A percentile compares a stretch with the other conserved stretches of the same genome.
These are phyloP conservation scores for Chalciporus pseudorubinellus DNA, from an alignment of 768 basidiomycete species.

Conservation along the genomic window DNA sequence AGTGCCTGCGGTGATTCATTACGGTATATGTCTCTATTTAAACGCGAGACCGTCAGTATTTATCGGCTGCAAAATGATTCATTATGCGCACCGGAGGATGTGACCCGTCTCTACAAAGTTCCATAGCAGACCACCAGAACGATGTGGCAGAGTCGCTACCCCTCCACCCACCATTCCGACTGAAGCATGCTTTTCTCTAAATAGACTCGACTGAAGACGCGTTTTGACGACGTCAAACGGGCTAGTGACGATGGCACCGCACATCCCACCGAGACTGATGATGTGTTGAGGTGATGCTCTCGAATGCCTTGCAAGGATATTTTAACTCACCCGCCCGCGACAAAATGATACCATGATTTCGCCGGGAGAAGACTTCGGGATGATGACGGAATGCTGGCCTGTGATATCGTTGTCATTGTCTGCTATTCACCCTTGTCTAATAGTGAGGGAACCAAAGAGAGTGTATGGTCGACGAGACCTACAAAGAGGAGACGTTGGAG, in stretches of 20 bases:
- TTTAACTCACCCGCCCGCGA: conserved; percentile 76
- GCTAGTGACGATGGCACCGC: conserved; percentile 93
- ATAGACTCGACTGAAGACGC: conserved; percentile 88
- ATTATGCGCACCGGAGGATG: conserved; percentile 66
- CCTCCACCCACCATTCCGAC: conserved; percentile 34
- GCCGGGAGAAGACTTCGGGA: conserved; percentile 48
- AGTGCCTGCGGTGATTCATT: conserved; percentile 86
- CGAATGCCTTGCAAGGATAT: neutral
- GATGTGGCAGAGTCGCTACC: conserved; percentile 29
- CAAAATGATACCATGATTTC: conserved; percentile 82
- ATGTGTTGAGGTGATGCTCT: conserved; percentile 3
- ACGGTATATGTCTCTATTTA: conserved; percentile 76
- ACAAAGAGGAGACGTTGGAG: neutral
- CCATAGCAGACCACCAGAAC: conserved; percentile 63
- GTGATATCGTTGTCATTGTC: conserved; percentile 12
- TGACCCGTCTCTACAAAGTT: conserved; percentile 94
- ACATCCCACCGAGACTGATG: conserved; percentile 90
- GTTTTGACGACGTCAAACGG: conserved; percentile 99
- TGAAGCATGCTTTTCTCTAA: conserved; percentile 45
- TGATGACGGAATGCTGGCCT: conserved; percentile 31
- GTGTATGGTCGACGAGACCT: neutral
- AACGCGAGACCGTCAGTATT: too few relatives aligned
- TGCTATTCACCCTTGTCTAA: neutral
- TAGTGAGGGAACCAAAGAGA: neutral
- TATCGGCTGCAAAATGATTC: neutral